Evolutionary conservation across 73 alveolate species (phyloP), one percentile per base, ranked within the genome.

Genomic region (Diophrys sp.): DNA sequence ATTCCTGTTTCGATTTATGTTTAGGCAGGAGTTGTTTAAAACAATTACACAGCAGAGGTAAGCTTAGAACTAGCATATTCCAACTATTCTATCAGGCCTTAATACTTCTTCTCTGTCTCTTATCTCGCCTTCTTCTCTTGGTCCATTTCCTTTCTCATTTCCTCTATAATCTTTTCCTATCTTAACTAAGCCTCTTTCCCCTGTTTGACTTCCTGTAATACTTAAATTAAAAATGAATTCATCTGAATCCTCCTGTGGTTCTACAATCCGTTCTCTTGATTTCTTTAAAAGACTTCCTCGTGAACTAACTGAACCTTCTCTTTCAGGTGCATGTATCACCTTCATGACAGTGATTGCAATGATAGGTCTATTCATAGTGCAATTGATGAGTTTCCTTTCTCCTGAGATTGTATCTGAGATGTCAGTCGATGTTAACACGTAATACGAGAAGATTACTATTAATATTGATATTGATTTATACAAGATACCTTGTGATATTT

Each of bases 401-500:
- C 89, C 93, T 18, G 71, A 73, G 31, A 2, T 73, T 29, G 72
- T 25, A 18, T 73, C 81, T 1, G 81, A 73, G 8, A 27, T 73
- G 72, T 30, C n/a, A 53, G 81, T 73, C 54, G 81, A 73, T 97
- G 87, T 92, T 57, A 94, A 33, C 56, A 11, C 71, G 1, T 90
- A 11, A 30, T 66, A 70, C 95, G 95, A 26, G 97, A 87, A 91
- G 75, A 62, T 97, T 72, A 67, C 86, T 34, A 95, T 97, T 73
- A 95, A 97, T 73, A 33, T 97, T n/a, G 98, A 97, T 81, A 83
- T 97, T 2, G 94, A 77, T 34, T 84, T 97, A 80, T 93, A 90
- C 68, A 79, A 85, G 72, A 89, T 95, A 80, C 99, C 99, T 2
- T 98, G 99, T 83, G 98, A 92, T 72, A 81, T 98, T 32, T 80